Evolutionary conservation across 768 basidiomycete genomes (phyloP), one percentile per base, ranked within the genome.

Genomic region (Pholiota microspora): DNA sequence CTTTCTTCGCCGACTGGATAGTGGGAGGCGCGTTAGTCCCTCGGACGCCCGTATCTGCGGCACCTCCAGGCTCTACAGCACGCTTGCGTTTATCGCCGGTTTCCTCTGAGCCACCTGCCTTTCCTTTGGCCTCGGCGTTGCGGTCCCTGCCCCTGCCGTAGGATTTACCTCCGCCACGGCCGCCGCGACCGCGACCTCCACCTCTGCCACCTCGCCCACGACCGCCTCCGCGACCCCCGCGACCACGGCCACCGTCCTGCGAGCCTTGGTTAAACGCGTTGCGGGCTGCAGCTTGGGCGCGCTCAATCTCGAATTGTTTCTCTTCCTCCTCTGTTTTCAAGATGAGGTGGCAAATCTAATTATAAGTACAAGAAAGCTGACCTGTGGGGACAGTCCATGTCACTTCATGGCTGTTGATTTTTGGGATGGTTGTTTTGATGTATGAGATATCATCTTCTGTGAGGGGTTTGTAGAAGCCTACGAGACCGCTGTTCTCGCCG

Each of bases 21-120:
- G 62, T 58, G 35, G 81, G 81, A 9, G 89, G 89, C 2, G 84
- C 85, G 28, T 71, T 75, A 7, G 72, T 76, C 0, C 89, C 89
- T 21, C 89, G 79, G 9, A 83, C 67, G 8, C 89, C 89, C 24
- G 78, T 75, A 60, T 86, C 81, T 2, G 84, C 82, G 0, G 86
- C 89, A 59, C 89, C 89, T 62, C 91, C 89, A 1, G 88, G 89
- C 64, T 91, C 89, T 0, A 88, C 75, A 1, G 78, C 84, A 34
- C 88, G 81, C 67, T 91, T 92, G 55, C 89, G 75, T 73, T 92
- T 92, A 59, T 87, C 87, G 25, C 88, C 88, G 1, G 73, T 67
- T 55, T 74, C 73, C 36, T 81, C 82, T 7, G 73, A 78, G 3
- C 66, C 73, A 2, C 65, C 48, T 7, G 46, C 59, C 35, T 65